A percentile compares a stretch with the other conserved stretches of the same genome.
These are phyloP conservation scores for Globisporangium paroecandrum DNA, from an alignment of 352 stramenopile genomes.

Conservation along the genomic window DNA sequence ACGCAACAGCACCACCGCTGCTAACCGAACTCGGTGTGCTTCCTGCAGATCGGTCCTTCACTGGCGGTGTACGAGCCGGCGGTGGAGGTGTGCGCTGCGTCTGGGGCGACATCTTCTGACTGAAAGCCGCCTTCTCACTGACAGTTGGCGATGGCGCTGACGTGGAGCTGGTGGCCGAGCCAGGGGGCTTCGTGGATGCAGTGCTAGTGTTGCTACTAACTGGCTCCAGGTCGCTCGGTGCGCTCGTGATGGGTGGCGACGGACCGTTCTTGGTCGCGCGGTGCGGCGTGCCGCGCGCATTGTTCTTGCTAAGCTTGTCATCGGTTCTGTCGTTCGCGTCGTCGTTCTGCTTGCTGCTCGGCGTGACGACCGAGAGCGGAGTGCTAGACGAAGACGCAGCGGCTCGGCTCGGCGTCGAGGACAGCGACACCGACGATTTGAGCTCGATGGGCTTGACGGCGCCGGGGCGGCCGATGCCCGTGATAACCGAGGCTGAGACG, in stretches of 20 bases:
- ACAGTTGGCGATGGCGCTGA: constrained; percentile 36
- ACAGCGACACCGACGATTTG: constrained; percentile 61
- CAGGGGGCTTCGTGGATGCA: constrained; percentile 7
- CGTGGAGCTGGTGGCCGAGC: constrained; percentile 17
- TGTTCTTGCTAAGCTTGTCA: constrained; percentile 41
- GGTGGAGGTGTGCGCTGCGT: constrained; percentile 17
- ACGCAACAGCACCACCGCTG: background rate
- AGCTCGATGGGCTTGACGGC: constrained; percentile 78
- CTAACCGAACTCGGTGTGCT: constrained; percentile 17
- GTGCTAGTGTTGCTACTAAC: background rate
- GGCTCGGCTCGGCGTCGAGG: constrained; percentile 42
- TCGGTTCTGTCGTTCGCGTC: constrained; percentile 38
- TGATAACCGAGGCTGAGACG: constrained; percentile 49
- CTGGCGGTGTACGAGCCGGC: constrained; percentile 13
- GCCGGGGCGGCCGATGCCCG: constrained; percentile 67
- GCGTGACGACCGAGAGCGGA: constrained; percentile 24
- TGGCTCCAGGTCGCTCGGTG: constrained; percentile 17
- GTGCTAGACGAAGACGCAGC: constrained; percentile 21
- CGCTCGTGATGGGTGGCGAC: constrained; percentile 17
- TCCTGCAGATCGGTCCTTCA: constrained; percentile 19
- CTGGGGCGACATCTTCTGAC: constrained; percentile 18
- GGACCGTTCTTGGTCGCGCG: constrained; percentile 37
- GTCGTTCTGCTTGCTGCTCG: constrained; percentile 44
- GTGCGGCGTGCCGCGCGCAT: constrained; percentile 44
- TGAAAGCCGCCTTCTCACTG: constrained; percentile 18